Base-by-base conservation (phyloP, 139 green algal species). In the Prasinococcaceae sp. region DNA sequence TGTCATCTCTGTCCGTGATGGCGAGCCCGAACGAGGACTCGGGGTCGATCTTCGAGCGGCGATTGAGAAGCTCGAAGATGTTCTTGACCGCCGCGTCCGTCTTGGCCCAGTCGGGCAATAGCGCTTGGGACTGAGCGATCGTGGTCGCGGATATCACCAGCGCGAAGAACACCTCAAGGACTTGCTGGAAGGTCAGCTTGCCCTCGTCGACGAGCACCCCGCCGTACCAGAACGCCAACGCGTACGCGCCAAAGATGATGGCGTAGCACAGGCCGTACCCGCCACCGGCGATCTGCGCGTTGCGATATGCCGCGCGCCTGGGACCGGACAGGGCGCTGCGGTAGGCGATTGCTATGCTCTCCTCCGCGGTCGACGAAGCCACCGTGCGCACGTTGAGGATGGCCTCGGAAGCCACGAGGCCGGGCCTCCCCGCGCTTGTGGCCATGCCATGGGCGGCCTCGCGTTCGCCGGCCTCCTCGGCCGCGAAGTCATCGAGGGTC, bases 221-320 rank as follows among this genome's bases (percentile, higher is more conserved):
- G 19, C 61, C 76, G 47, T 70, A 83, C 70, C 78, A 83, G 32
- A 76, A 78, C 14, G 67, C 51, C 17, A 93, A 38, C 4, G 79
- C 72, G 52, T 84, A 78, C n/a, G 75, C 73, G 25, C 58, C 74
- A 58, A 84, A 88, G 37, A 76, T 79, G 16, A 74, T 59, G 48
- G 77, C 77, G 39, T 80, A 56, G 25, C 43, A 63, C 23, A 77
- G 67, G 30, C 57, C 76, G 44, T 84, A 73, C 30, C 64, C 69
- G 9, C 74, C 8, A 27, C 75, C 76, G n/a, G 53, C 57, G 1
- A 54, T 37, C 19, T 62, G 39, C 9, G 16, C 10, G 32, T 8
- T 17, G 32, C 8, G 32, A 10, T 17, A 17, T 8, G 32, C 32
- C 9, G 32, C 10, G 32, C 10, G 8, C 9, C 10, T 17, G 32